phyloP scores from a whole-genome alignment of 257 asterid species.

The Datura wrightii region DNA sequence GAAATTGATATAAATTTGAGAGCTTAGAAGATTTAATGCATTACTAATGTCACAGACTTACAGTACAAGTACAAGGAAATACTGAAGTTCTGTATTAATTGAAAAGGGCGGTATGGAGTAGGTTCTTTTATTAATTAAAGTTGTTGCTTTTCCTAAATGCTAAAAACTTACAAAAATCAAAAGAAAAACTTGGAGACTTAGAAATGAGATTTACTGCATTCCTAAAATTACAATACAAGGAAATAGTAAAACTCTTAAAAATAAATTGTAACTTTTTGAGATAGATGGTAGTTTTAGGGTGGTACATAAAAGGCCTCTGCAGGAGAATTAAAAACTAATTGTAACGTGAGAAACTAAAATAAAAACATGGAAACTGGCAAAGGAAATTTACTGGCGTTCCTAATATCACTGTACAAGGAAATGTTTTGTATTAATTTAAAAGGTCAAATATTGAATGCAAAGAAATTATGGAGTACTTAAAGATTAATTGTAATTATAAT shows the following conservation, averaged over 20 bases:
- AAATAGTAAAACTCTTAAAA: neutral
- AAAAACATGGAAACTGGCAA: neutral
- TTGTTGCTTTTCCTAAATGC: no score
- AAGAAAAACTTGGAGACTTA: no score
- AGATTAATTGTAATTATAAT: neutral
- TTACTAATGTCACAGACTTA: no score
- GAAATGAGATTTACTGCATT: neutral
- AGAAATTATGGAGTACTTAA: neutral
- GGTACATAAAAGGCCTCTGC: neutral
- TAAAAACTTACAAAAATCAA: no score
- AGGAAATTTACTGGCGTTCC: neutral
- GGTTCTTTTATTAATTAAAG: no score
- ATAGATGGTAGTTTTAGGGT: neutral
- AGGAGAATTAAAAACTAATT: neutral
- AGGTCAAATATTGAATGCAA: constrained; percentile 17
- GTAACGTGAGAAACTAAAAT: neutral
- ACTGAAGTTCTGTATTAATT: no score
- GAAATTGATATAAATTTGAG: no score
- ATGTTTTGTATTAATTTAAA: neutral
- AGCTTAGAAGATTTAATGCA: no score
- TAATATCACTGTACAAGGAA: constrained; percentile 12
- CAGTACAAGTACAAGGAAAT: no score
- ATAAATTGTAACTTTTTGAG: neutral
- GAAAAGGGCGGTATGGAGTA: no score
- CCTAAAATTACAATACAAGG: neutral